A percentile compares a stretch with the other conserved stretches of the same genome.
These are phyloP conservation scores for Steccherinum ochraceum DNA, from an alignment of 768 basidiomycete species.

Conservation along the genomic window DNA sequence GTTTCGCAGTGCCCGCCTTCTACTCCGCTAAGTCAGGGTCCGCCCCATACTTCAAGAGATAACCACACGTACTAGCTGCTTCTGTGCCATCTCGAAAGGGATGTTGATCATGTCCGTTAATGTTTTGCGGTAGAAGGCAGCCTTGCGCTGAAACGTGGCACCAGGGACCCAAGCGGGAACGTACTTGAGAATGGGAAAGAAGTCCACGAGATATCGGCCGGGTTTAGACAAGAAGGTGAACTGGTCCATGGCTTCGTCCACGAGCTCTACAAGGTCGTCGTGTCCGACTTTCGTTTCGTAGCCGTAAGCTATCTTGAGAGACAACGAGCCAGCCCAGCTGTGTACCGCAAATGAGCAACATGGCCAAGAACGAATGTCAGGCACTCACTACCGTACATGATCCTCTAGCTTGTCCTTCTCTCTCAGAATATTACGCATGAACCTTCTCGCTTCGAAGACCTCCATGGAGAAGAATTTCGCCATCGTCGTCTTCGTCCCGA, in stretches of 20 bases:
- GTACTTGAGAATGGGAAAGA: neutral
- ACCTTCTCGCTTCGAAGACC: neutral
- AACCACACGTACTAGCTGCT: slow-evolving; percentile 24
- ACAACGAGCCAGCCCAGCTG: slow-evolving; percentile 17
- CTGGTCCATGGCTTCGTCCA: slow-evolving; percentile 23
- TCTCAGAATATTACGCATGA: neutral
- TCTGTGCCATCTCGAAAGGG: slow-evolving; percentile 26
- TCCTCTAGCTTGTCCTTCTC: neutral
- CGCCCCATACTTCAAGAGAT: neutral
- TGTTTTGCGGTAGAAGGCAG: slow-evolving; percentile 10
- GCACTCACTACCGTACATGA: neutral
- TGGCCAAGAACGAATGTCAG: neutral
- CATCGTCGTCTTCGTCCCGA: neutral
- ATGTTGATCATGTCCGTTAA: slow-evolving; percentile 21
- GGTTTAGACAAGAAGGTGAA: slow-evolving; percentile 16
- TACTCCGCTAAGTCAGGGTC: neutral
- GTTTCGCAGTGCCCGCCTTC: neutral
- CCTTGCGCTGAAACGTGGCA: slow-evolving; percentile 23
- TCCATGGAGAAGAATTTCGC: neutral
- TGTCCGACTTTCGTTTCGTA: slow-evolving; percentile 22
- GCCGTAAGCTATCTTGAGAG: slow-evolving; percentile 22
- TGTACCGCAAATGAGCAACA: neutral
- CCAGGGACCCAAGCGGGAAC: slow-evolving; percentile 5
- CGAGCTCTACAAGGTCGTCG: slow-evolving; percentile 31
- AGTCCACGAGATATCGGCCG: neutral